phyloP scores from a whole-genome alignment of 805 yeast genomes.

The Saccharomyces kudriavzevii region DNA sequence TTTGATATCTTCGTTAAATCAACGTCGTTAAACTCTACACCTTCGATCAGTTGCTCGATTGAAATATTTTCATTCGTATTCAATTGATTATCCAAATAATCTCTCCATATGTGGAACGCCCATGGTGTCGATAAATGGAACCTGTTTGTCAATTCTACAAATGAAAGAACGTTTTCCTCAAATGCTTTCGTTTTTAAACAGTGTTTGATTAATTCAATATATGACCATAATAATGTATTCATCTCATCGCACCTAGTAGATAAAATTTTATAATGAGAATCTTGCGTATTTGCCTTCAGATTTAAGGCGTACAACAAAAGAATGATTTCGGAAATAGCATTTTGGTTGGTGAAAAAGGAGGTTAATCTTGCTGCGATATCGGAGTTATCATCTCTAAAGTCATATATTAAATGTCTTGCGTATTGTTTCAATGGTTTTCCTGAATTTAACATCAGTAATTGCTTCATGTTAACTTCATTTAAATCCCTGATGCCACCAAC shows the following conservation, averaged over 20 bases:
- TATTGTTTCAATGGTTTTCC: slow-evolving; percentile 48
- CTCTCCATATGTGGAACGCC: slow-evolving; percentile 77
- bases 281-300: slow-evolving; percentile 34
- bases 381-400: slow-evolving; percentile 39
- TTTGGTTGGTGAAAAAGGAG: slow-evolving; percentile 35
- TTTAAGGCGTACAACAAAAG: slow-evolving; percentile 47
- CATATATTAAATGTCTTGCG: slow-evolving; percentile 48
- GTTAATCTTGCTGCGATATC: slow-evolving; percentile 46
- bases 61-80: slow-evolving; percentile 7
- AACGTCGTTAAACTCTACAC: slow-evolving; percentile 11
- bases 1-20: slow-evolving; percentile 28
- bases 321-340: slow-evolving; percentile 54
- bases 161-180: slow-evolving; percentile 32
- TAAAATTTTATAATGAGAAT: slow-evolving; percentile 58
- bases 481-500: slow-evolving; percentile 77
- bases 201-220: slow-evolving; percentile 48
- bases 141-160: slow-evolving; percentile 34
- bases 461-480: slow-evolving; percentile 57
- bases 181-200: slow-evolving; percentile 35
- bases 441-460: slow-evolving; percentile 57
- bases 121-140: slow-evolving; percentile 47
- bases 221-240: slow-evolving; percentile 56
- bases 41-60: slow-evolving; percentile 9
- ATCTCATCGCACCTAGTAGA: slow-evolving; percentile 69
- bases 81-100: slow-evolving; percentile 27